Conservation (phyloP, 2,329 filamentous ascomycete genomes). For the Ascochyta viciae-villosae region DNA sequence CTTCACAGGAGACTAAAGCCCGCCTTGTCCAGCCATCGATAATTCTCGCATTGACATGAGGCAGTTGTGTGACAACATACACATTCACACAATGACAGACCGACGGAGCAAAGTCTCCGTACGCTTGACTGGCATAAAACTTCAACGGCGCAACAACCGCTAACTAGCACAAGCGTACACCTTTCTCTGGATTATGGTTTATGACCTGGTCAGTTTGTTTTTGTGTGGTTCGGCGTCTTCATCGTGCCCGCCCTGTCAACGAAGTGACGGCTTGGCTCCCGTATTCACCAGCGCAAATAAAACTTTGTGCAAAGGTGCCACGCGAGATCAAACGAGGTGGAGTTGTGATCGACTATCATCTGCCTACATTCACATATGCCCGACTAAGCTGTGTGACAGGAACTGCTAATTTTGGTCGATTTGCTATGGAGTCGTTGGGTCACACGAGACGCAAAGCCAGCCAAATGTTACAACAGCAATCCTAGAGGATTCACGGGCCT, state of each 20-base stretch:
- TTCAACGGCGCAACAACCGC: slow-evolving; percentile 8
- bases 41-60: background rate
- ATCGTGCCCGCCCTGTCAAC: slow-evolving; percentile 1
- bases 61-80: background rate
- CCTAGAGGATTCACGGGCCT: slow-evolving; percentile 10
- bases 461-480: slow-evolving; percentile 11
- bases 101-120: background rate
- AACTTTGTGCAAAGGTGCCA: background rate
- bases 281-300: background rate
- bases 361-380: too few species aligned
- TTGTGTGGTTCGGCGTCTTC: slow-evolving; percentile 6
- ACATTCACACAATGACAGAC: background rate
- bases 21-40: background rate
- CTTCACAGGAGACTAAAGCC: background rate
- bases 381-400: slow-evolving; percentile 1
- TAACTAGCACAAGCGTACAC: slow-evolving; percentile 2
- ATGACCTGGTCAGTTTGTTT: background rate
- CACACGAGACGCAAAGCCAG: slow-evolving; percentile 13
- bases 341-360: too few species aligned
- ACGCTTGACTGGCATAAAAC: slow-evolving; percentile 7
- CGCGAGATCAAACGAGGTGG: background rate
- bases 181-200: background rate
- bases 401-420: background rate
- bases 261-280: slow-evolving; percentile 9
- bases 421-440: background rate